Evolutionary conservation across 2,329 filamentous ascomycete genomes (phyloP).

Genomic region (Aureobasidium vineae): DNA sequence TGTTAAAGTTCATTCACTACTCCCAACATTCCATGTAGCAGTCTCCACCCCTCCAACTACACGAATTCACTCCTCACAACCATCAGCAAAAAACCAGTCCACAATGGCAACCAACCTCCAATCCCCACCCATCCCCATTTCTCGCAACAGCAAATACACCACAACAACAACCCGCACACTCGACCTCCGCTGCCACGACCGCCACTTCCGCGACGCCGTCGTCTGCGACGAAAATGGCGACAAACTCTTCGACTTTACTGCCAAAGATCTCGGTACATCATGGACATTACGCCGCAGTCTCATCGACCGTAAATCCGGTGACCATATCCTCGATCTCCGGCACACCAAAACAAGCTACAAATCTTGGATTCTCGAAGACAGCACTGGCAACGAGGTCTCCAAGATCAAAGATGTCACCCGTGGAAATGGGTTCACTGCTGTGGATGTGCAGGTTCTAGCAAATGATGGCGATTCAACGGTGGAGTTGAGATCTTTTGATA

Average conservation of each 20-base stretch:
- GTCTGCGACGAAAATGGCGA: background rate
- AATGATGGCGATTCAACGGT: background rate
- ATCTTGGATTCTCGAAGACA: background rate
- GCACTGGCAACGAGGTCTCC: background rate
- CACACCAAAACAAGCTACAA: background rate
- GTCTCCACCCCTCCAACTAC: too few species aligned
- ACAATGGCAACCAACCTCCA: too few species aligned
- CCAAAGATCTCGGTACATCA: background rate
- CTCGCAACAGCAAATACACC: too few species aligned
- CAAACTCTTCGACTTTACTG: background rate
- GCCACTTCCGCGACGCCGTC: conserved; percentile 6
- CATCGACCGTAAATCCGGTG: background rate
- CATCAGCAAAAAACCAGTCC: too few species aligned
- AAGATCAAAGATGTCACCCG: background rate
- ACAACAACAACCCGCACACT: background rate
- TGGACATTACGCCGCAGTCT: background rate
- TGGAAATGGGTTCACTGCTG: background rate
- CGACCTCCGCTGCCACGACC: conserved; percentile 1
- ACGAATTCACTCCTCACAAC: too few species aligned
- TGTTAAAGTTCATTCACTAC: too few species aligned
- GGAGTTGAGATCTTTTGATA: background rate
- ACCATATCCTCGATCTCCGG: background rate
- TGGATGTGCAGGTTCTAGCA: background rate
- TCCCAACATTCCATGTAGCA: too few species aligned
- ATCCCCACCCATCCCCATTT: too few species aligned